phyloP scores from a whole-genome alignment of 179 eudicot genomes.

The Pouteria campechiana region DNA sequence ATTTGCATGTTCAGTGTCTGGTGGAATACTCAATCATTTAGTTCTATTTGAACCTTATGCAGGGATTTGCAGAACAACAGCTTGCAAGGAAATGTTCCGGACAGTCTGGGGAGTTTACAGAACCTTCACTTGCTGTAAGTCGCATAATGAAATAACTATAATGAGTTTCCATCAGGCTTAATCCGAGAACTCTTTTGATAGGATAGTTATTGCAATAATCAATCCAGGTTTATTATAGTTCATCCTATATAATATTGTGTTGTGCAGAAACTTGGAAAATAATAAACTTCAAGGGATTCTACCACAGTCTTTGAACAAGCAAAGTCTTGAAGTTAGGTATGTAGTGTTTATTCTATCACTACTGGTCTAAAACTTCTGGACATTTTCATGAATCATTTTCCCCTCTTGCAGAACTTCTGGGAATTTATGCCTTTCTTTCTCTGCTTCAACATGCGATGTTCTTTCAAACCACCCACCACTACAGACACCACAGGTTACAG shows the following conservation, averaged over 20 bases:
- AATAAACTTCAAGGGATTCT: slow-evolving; percentile 61
- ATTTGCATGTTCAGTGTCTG: no score
- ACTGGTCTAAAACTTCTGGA: background rate
- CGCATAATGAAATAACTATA: no score
- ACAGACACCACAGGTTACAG: slow-evolving; percentile 49
- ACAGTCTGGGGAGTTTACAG: slow-evolving; percentile 39
- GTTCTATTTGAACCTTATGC: no score
- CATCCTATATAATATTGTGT: no score
- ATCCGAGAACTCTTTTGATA: no score
- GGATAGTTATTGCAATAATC: no score
- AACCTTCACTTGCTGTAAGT: slow-evolving; percentile 65
- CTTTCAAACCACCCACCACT: slow-evolving; percentile 24
- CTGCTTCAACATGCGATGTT: slow-evolving; percentile 21
- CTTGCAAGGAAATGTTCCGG: slow-evolving; percentile 52
- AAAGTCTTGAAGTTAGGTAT: slow-evolving; percentile 52
- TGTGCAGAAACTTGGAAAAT: slow-evolving; percentile 57
- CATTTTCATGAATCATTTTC: slow-evolving; percentile 5
- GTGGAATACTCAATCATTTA: no score
- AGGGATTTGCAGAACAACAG: slow-evolving; percentile 71
- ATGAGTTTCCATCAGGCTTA: no score
- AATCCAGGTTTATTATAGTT: no score
- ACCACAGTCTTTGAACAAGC: slow-evolving; percentile 47
- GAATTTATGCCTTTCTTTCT: slow-evolving; percentile 56
- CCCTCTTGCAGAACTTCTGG: slow-evolving; percentile 56
- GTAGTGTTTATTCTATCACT: background rate